Percentiles rank a stretch among this genome's conserved stretches.
phyloP scores from a whole-genome alignment of 2,329 filamentous ascomycete species.

The Cyphellophora europaea region DNA sequence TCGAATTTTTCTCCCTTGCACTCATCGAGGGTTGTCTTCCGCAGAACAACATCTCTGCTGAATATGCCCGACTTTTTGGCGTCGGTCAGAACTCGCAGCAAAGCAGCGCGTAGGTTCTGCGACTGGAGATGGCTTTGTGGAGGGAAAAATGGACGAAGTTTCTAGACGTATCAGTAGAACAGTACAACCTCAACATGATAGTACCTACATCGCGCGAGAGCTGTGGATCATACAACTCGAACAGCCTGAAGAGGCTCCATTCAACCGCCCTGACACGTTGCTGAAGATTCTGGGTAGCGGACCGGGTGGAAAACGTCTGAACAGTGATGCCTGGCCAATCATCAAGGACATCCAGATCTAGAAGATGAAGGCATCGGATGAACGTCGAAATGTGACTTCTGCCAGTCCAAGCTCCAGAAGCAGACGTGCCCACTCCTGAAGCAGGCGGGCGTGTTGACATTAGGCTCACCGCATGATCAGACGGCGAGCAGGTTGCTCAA shows the following conservation, averaged over 20 bases:
- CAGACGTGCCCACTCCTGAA: too few relatives aligned
- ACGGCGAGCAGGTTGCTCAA: too few relatives aligned
- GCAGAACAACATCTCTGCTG: constrained; percentile 67
- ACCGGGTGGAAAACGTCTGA: constrained; percentile 59
- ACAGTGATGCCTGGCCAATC: constrained; percentile 74
- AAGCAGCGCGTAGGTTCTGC: constrained; percentile 73
- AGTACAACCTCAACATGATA: too few relatives aligned
- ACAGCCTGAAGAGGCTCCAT: constrained; percentile 85
- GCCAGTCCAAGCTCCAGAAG: too few relatives aligned
- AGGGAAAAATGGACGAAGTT: constrained; percentile 83
- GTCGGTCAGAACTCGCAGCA: constrained; percentile 72
- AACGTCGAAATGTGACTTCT: constrained; percentile 57
- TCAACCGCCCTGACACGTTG: constrained; percentile 74
- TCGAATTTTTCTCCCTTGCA: constrained; percentile 87
- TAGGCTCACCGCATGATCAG: too few relatives aligned
- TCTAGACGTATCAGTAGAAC: constrained; percentile 41
- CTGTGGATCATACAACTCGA: constrained; percentile 70
- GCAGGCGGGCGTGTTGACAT: too few relatives aligned
- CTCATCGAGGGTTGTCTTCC: constrained; percentile 95
- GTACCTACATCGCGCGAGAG: constrained; percentile 59
- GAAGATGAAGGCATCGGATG: constrained; percentile 70
- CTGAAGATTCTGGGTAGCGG: constrained; percentile 65
- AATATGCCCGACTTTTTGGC: constrained; percentile 80
- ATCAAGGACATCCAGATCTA: constrained; percentile 64
- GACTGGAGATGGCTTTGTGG: constrained; percentile 85